Evolutionary conservation across 2,329 filamentous ascomycete genomes (phyloP).

Genomic region (Zymoseptoria ardabiliae): DNA sequence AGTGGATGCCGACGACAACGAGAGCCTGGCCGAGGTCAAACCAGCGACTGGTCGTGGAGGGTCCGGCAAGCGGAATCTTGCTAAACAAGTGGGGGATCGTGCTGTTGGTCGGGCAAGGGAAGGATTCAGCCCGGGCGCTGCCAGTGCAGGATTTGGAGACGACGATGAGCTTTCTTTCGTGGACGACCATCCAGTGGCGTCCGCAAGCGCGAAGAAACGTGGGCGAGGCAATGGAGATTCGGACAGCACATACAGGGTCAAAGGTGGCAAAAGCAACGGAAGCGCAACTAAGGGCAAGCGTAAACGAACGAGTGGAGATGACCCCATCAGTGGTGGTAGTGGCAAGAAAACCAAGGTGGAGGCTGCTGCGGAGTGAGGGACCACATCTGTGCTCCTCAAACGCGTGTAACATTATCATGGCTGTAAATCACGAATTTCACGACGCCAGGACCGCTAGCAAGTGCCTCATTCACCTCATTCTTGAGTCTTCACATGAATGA

Average conservation of each 20-base stretch:
- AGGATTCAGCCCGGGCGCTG: conserved; percentile 28
- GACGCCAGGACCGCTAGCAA: neutral
- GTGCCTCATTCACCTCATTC: neutral
- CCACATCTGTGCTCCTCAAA: neutral
- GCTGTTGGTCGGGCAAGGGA: conserved; percentile 30
- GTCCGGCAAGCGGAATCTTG: conserved; percentile 23
- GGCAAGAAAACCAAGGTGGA: conserved; percentile 21
- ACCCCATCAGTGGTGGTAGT: conserved; percentile 8
- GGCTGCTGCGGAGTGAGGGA: neutral
- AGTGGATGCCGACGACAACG: conserved; percentile 45
- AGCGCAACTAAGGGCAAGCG: conserved; percentile 38
- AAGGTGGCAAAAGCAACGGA: conserved; percentile 39
- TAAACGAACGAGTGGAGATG: conserved; percentile 19
- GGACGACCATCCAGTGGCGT: conserved; percentile 17
- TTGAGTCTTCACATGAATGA: neutral
- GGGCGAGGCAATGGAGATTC: conserved; percentile 31
- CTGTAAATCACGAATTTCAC: neutral
- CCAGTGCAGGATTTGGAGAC: conserved; percentile 26
- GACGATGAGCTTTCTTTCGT: conserved; percentile 33
- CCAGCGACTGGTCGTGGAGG: conserved; percentile 33
- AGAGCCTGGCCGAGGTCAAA: conserved; percentile 76
- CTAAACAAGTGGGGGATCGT: conserved; percentile 31
- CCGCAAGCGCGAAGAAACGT: conserved; percentile 25
- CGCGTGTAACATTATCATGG: neutral
- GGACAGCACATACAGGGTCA: conserved; percentile 42